phyloP scores from a whole-genome alignment of 306 rosid species.

The Prunus mume region DNA sequence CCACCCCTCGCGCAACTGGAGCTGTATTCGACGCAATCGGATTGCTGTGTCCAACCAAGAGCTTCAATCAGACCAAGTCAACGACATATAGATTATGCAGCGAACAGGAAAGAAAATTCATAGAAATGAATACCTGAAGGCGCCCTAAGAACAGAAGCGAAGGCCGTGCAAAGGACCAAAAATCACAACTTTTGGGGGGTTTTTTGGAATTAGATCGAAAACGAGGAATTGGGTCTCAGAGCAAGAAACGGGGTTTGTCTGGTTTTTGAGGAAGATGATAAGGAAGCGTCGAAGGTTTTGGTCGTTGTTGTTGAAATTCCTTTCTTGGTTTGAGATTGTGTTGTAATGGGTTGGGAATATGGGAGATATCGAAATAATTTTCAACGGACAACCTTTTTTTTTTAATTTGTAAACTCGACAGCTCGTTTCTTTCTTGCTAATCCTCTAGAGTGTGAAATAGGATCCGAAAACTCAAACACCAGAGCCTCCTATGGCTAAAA shows the following conservation, averaged over 20 bases:
- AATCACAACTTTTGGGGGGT: background rate
- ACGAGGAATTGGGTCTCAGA: constrained; percentile 6
- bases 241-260: background rate
- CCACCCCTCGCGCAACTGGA: constrained; percentile 1
- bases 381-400: background rate
- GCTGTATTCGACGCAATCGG: constrained; percentile 11
- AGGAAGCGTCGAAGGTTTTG: background rate
- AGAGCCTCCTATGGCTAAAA: too few species aligned
- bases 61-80: constrained; percentile 4
- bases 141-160: background rate
- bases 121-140: background rate
- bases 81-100: background rate
- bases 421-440: background rate
- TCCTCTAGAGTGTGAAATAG: background rate
- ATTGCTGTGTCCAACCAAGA: constrained; percentile 11
- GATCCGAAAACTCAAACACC: background rate
- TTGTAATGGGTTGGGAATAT: background rate
- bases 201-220: background rate
- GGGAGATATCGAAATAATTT: background rate
- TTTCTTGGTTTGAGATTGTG: background rate
- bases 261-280: background rate
- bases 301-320: background rate
- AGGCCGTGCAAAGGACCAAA: background rate
- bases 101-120: background rate
- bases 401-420: background rate